phyloP scores from a whole-genome alignment of 768 basidiomycete species.

The Mycena polygramma region DNA sequence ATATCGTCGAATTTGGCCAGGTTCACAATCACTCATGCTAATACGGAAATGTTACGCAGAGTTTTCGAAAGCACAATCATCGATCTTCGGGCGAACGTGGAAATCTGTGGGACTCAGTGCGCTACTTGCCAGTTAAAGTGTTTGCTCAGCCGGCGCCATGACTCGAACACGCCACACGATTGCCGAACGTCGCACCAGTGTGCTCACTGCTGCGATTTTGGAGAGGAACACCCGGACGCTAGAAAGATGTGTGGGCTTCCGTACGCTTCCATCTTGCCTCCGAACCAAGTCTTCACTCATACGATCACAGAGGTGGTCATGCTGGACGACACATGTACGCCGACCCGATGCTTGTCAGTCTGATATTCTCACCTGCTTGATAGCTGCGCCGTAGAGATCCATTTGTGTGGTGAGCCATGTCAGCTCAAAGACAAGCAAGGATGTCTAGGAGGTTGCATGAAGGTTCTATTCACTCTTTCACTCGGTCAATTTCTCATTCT shows the following conservation, averaged over 20 bases:
- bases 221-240: constrained; percentile 48
- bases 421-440: constrained; percentile 59
- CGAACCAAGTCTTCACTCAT: constrained; percentile 1
- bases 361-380: background rate
- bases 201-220: constrained; percentile 57
- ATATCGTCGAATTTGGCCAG: constrained; percentile 61
- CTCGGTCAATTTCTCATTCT: background rate
- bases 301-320: constrained; percentile 67
- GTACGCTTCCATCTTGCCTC: constrained; percentile 49
- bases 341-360: background rate
- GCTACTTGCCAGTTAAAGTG: constrained; percentile 63
- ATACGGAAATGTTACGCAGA: constrained; percentile 60
- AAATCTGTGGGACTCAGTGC: constrained; percentile 66
- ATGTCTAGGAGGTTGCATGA: constrained; percentile 65
- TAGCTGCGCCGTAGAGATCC: constrained; percentile 64
- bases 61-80: constrained; percentile 57
- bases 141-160: constrained; percentile 59
- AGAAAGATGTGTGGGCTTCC: constrained; percentile 58
- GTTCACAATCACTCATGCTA: constrained; percentile 59
- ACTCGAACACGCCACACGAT: constrained; percentile 55
- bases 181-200: constrained; percentile 67
- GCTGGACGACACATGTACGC: constrained; percentile 67
- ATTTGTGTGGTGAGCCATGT: constrained; percentile 70
- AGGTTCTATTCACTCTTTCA: constrained; percentile 53
- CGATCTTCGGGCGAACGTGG: constrained; percentile 59